Percentiles rank a stretch among this genome's conserved stretches.
phyloP scores from a whole-genome alignment of 345 rosid genomes.

The Syzygium jambos region DNA sequence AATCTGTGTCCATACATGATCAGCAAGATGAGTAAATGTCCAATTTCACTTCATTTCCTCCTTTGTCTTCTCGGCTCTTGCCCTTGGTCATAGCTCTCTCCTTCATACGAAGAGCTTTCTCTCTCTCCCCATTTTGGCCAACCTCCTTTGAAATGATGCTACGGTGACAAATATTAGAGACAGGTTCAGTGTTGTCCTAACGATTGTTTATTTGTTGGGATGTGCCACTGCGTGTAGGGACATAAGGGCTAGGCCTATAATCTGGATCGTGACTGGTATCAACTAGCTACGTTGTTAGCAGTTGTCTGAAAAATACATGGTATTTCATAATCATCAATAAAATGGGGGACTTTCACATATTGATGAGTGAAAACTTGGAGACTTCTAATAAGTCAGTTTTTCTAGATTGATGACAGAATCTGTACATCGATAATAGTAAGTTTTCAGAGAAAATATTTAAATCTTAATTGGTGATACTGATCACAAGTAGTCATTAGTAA shows the following conservation, averaged over 20 bases:
- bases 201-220: neutral
- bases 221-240: neutral
- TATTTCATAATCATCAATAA: neutral
- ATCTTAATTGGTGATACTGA: neutral
- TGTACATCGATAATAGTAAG: neutral
- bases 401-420: neutral
- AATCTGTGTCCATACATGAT: neutral
- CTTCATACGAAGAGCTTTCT: neutral
- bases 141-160: neutral
- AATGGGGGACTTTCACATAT: neutral
- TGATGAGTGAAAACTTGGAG: neutral
- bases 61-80: neutral
- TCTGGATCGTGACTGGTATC: neutral
- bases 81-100: neutral
- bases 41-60: neutral
- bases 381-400: neutral
- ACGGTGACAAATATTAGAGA: neutral
- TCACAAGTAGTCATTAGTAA: too few relatives aligned
- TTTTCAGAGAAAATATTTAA: neutral
- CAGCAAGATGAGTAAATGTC: neutral
- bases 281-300: neutral
- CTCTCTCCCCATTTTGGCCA: neutral
- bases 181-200: neutral
- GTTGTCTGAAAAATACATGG: neutral
- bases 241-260: neutral